Percentiles rank a stretch among this genome's conserved stretches.
These are phyloP conservation scores for Boletus vinaceobasis DNA, from an alignment of 768 basidiomycete species.

Conservation along the genomic window DNA sequence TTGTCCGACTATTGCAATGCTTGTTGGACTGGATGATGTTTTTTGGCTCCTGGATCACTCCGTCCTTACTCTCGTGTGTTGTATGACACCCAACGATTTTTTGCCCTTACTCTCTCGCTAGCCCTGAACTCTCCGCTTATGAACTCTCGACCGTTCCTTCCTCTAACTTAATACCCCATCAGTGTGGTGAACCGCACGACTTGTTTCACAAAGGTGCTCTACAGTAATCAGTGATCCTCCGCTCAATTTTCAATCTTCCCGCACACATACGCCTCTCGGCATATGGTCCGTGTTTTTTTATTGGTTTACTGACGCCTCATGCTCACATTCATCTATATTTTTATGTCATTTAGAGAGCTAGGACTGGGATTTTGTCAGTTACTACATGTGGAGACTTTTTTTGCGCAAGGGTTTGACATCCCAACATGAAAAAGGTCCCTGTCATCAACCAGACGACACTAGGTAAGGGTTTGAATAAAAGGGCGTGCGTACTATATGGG, in stretches of 20 bases:
- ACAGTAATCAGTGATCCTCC: not conserved
- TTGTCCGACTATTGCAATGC: conserved; percentile 4
- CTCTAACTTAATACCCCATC: conserved; percentile 10
- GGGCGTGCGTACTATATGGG: no score
- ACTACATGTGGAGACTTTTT: no score
- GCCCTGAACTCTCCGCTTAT: conserved; percentile 5
- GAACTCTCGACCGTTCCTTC: not conserved
- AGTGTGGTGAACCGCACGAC: not conserved
- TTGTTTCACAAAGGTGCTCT: not conserved
- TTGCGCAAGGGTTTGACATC: no score
- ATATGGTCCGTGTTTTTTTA: no score
- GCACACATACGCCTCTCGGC: not conserved
- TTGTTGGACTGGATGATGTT: conserved; percentile 10
- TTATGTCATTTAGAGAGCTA: no score
- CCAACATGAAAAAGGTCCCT: no score
- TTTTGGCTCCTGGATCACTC: conserved; percentile 1
- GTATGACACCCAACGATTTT: conserved; percentile 12
- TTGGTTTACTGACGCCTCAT: no score
- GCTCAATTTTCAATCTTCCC: not conserved
- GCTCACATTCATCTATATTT: no score
- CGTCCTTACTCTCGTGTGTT: not conserved
- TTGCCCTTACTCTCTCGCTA: conserved; percentile 6
- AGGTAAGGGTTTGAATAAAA: no score
- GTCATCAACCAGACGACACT: no score
- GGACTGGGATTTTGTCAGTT: no score